phyloP scores from a whole-genome alignment of 169 alveolate genomes.

The Plasmodium adleri region DNA sequence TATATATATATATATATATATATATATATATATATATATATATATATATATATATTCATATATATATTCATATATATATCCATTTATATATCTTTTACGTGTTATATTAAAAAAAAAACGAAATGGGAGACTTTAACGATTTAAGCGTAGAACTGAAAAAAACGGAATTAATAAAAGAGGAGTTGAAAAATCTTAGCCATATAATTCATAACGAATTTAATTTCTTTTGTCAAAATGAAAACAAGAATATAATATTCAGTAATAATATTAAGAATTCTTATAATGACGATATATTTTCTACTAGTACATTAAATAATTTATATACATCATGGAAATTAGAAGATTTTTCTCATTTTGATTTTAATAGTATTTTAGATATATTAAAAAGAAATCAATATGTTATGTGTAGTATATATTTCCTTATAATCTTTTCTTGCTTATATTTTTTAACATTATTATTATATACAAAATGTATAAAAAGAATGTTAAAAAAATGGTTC shows the following conservation, averaged over 20 bases:
- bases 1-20: background rate
- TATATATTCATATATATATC: background rate
- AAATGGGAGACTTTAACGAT: constrained; percentile 28
- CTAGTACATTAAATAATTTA: constrained; percentile 4
- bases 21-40: background rate
- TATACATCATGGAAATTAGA: constrained; percentile 67
- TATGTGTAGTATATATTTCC: constrained; percentile 16
- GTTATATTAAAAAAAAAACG: background rate
- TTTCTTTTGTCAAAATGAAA: constrained; percentile 9
- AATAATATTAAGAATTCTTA: background rate
- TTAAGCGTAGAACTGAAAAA: constrained; percentile 8
- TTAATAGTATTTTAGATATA: background rate
- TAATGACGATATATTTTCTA: background rate
- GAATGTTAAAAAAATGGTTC: background rate
- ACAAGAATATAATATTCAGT: no score
- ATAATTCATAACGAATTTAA: constrained; percentile 11
- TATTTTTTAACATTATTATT: constrained; percentile 15
- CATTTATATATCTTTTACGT: background rate
- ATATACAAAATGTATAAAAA: constrained; percentile 33
- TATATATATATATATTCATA: background rate
- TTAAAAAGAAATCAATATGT: constrained; percentile 38
- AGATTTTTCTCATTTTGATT: constrained; percentile 13
- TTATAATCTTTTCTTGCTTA: constrained; percentile 8
- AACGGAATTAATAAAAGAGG: constrained; percentile 22
- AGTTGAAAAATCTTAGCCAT: background rate